These are phyloP conservation scores for Onygenales sp. DNA, from an alignment of 2,329 filamentous ascomycete genomes.

Conservation along the genomic window DNA sequence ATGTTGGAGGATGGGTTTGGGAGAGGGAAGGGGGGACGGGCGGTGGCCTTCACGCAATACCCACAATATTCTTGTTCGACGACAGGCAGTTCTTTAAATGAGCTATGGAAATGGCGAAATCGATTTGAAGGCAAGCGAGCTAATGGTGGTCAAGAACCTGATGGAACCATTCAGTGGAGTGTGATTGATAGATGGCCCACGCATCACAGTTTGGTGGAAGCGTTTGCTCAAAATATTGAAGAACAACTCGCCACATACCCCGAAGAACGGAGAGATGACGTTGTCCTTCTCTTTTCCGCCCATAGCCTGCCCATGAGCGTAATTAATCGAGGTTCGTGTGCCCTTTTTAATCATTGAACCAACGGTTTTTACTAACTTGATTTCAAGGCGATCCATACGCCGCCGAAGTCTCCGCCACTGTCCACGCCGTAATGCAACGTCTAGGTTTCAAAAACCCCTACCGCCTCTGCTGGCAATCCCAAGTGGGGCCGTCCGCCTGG, in stretches of 20 bases:
- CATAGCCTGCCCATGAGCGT: conserved; percentile 96
- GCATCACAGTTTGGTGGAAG: conserved; percentile 82
- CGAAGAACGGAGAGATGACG: conserved; percentile 65
- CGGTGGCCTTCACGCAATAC: conserved; percentile 96
- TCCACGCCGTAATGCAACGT: conserved; percentile 91
- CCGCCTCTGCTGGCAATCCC: conserved; percentile 93
- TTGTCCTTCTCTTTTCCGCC: conserved; percentile 84
- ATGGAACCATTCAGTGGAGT: conserved; percentile 82
- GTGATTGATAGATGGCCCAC: conserved; percentile 96
- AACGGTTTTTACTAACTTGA: not conserved
- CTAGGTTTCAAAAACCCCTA: conserved; percentile 84
- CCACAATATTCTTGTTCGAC: conserved; percentile 98
- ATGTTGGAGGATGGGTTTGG: conserved; percentile 85
- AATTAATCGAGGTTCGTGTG: conserved; percentile 67
- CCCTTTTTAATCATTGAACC: not conserved
- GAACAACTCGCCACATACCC: conserved; percentile 76
- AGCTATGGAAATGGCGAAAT: conserved; percentile 95
- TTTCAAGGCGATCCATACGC: conserved; percentile 77
- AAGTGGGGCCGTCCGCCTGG: conserved; percentile 93
- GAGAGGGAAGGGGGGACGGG: conserved; percentile 77
- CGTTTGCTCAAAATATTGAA: conserved; percentile 88
- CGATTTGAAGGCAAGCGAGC: conserved; percentile 66
- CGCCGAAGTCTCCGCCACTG: conserved; percentile 88
- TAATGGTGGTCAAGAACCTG: conserved; percentile 40
- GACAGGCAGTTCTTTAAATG: conserved; percentile 90